These are phyloP conservation scores for Geotrichum aggregatum DNA, from an alignment of 1,139 yeast species.

Conservation along the genomic window DNA sequence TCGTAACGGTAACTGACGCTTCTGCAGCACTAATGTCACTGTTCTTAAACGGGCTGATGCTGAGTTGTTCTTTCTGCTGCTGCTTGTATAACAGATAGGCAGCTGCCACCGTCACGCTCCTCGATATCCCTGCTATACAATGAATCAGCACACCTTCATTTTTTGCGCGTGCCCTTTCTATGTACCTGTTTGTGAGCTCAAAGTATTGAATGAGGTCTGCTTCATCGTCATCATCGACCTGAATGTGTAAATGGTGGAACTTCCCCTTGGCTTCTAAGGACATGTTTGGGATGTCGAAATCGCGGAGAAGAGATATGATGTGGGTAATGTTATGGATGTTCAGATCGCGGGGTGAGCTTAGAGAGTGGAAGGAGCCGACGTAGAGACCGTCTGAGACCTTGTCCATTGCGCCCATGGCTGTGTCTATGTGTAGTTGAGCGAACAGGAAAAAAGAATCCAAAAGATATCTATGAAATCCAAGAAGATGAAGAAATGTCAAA, in stretches of 20 bases:
- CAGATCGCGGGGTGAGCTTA: slow-evolving; percentile 33
- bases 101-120: slow-evolving; percentile 67
- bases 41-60: too few relatives aligned
- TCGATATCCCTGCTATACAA: slow-evolving; percentile 77
- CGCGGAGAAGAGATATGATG: slow-evolving; percentile 64
- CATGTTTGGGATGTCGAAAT: slow-evolving; percentile 42
- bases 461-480: too few relatives aligned
- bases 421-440: neutral
- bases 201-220: slow-evolving; percentile 63
- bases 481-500: too few relatives aligned
- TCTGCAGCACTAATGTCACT: too few relatives aligned
- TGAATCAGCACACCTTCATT: slow-evolving; percentile 40
- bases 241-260: slow-evolving; percentile 58
- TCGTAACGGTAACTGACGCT: too few relatives aligned
- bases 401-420: slow-evolving; percentile 29
- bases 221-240: slow-evolving; percentile 59
- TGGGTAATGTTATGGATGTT: slow-evolving; percentile 49
- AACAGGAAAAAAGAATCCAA: too few relatives aligned
- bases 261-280: neutral
- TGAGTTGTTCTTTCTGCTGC: neutral
- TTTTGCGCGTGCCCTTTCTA: slow-evolving; percentile 54
- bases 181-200: slow-evolving; percentile 58
- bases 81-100: slow-evolving; percentile 61
- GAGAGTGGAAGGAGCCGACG: slow-evolving; percentile 36
- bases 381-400: slow-evolving; percentile 35